Percentiles rank a stretch among this genome's conserved stretches.
These are phyloP conservation scores for Sparassis latifolia DNA, from an alignment of 1,284 basidiomycete species.

Conservation along the genomic window DNA sequence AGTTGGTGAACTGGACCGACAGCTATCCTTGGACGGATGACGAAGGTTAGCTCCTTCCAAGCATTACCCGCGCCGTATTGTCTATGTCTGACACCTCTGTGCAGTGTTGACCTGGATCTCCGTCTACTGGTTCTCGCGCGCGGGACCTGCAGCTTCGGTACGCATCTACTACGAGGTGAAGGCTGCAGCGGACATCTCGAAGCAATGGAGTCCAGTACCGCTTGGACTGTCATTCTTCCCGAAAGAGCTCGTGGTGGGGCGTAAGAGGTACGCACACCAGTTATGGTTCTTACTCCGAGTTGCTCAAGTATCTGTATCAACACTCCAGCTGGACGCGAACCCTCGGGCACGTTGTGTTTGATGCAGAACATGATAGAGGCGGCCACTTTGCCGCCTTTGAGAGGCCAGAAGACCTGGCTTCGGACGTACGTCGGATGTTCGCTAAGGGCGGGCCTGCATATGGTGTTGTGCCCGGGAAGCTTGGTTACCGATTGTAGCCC, in stretches of 20 bases:
- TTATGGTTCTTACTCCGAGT: background rate
- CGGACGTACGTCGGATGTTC: slow-evolving; percentile 24
- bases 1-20: slow-evolving; percentile 46
- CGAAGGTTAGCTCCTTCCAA: slow-evolving; percentile 27
- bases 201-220: slow-evolving; percentile 17
- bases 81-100: no score
- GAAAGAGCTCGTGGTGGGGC: slow-evolving; percentile 20
- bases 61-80: no score
- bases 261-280: slow-evolving; percentile 17
- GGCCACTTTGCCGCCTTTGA: slow-evolving; percentile 29
- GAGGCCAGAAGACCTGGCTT: slow-evolving; percentile 19
- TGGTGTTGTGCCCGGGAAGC: slow-evolving; percentile 11
- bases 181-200: background rate
- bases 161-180: slow-evolving; percentile 32
- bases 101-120: slow-evolving; percentile 35
- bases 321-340: slow-evolving; percentile 15
- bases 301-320: background rate
- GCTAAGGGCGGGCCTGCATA: slow-evolving; percentile 15
- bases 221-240: slow-evolving; percentile 29
- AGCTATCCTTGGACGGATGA: slow-evolving; percentile 46
- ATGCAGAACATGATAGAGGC: slow-evolving; percentile 19
- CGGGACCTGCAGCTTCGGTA: slow-evolving; percentile 30
- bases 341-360: slow-evolving; percentile 22
- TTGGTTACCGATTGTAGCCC: slow-evolving; percentile 7
- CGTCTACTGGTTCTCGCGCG: slow-evolving; percentile 33